Percentiles rank a stretch among this genome's conserved stretches.
Conservation (phyloP, 1,284 basidiomycete species). For the Irpex sp. region DNA sequence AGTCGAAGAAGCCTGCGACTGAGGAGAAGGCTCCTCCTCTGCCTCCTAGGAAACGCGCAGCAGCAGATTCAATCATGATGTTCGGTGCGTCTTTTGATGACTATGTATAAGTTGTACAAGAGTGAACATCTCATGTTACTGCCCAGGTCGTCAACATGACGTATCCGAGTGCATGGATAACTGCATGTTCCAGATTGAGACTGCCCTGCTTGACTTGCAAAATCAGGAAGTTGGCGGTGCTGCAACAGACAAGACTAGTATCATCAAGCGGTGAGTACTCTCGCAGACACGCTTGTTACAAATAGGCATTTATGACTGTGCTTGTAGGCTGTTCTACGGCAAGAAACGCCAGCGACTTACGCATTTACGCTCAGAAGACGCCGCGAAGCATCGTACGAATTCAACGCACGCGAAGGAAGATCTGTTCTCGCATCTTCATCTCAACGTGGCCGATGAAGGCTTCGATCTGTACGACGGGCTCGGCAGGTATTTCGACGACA, state of each 20-base stretch:
- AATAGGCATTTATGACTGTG: background rate
- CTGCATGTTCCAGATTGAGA: constrained; percentile 97
- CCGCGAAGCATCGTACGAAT: constrained; percentile 40
- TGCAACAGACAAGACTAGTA: constrained; percentile 58
- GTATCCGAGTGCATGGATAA: constrained; percentile 99
- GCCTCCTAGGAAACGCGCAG: constrained; percentile 57
- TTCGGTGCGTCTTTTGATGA: constrained; percentile 56
- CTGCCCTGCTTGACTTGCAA: constrained; percentile 79
- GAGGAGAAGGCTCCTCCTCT: constrained; percentile 51
- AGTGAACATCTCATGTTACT: constrained; percentile 4
- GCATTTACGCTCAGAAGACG: constrained; percentile 39
- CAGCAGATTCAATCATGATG: constrained; percentile 76
- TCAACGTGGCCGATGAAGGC: constrained; percentile 87
- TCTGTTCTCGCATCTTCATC: constrained; percentile 89
- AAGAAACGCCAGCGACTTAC: constrained; percentile 76
- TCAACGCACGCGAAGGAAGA: constrained; percentile 86
- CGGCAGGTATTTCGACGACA: constrained; percentile 88
- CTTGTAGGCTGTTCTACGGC: constrained; percentile 80
- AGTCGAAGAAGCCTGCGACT: constrained; percentile 16
- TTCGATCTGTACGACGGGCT: constrained; percentile 94
- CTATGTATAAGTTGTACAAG: background rate
- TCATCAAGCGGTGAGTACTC: constrained; percentile 71
- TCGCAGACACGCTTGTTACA: too few relatives aligned
- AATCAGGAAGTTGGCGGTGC: constrained; percentile 60
- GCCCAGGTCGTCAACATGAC: constrained; percentile 91